Conservation (phyloP, 1,139 yeast species). For the Yamadazyma oceani region DNA sequence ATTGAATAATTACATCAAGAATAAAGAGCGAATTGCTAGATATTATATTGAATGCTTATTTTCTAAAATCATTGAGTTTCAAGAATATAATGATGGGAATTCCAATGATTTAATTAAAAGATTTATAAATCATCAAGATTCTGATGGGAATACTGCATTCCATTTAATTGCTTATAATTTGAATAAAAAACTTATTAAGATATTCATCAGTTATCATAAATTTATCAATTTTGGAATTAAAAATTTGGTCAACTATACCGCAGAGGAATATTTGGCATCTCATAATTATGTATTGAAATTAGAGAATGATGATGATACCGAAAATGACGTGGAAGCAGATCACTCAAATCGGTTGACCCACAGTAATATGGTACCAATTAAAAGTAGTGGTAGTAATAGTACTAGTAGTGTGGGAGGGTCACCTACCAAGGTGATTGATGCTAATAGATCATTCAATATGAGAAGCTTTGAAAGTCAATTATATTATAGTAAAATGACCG, state of each 20-base stretch:
- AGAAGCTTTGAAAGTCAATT: constrained; percentile 42
- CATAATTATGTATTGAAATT: constrained; percentile 32
- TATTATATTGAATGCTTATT: constrained; percentile 80
- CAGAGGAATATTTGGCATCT: constrained; percentile 63
- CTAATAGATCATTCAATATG: constrained; percentile 16
- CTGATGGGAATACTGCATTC: constrained; percentile 83
- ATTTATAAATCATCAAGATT: constrained; percentile 76
- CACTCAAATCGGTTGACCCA: too few species aligned
- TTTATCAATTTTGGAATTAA: constrained; percentile 58
- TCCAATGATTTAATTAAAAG: constrained; percentile 50
- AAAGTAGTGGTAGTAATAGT: constrained; percentile 5
- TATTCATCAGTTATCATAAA: constrained; percentile 71
- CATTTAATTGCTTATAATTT: constrained; percentile 78
- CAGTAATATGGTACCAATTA: background rate
- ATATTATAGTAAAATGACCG: constrained; percentile 38
- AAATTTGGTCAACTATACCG: constrained; percentile 71
- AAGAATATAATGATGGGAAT: constrained; percentile 18
- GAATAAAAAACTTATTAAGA: constrained; percentile 72
- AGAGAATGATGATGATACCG: constrained; percentile 18
- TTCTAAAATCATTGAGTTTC: constrained; percentile 49
- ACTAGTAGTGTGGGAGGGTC: constrained; percentile 4
- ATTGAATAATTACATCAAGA: constrained; percentile 21
- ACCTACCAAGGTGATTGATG: constrained; percentile 9
- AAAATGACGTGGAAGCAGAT: too few species aligned
- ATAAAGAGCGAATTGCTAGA: constrained; percentile 71